Evolutionary conservation across 164 flowering plant species (phyloP).

Genomic region (Euptelea pleiosperma): DNA sequence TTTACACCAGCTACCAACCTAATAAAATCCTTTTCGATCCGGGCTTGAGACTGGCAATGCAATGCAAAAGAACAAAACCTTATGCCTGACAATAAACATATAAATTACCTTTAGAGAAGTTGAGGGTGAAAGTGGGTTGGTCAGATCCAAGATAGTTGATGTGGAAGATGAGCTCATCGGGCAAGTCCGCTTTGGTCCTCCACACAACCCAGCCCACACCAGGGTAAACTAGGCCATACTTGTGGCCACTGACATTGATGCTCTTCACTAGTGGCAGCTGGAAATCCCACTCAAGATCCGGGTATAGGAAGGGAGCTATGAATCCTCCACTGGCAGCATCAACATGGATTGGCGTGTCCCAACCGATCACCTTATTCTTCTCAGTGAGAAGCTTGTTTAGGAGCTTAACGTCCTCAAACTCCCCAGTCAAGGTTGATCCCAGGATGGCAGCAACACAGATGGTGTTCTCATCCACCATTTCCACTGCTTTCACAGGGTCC

Average conservation of each 20-base stretch:
- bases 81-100: not conserved
- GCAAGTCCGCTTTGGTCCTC: constrained; percentile 62
- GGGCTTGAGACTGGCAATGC: not conserved
- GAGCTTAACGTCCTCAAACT: constrained; percentile 65
- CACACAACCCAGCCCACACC: constrained; percentile 76
- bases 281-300: constrained; percentile 71
- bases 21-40: too few relatives aligned
- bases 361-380: constrained; percentile 63
- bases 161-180: constrained; percentile 69
- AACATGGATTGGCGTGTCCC: constrained; percentile 70
- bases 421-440: constrained; percentile 71
- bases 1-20: too few relatives aligned
- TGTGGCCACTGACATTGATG: constrained; percentile 78
- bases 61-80: too few relatives aligned
- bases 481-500: constrained; percentile 70
- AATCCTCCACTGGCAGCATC: constrained; percentile 75
- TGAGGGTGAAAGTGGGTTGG: constrained; percentile 77
- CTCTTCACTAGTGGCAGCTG: constrained; percentile 70
- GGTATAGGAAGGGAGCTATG: constrained; percentile 55
- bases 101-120: constrained; percentile 64
- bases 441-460: constrained; percentile 75
- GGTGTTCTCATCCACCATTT: constrained; percentile 79
- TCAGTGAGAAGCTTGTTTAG: constrained; percentile 50
- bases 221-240: constrained; percentile 69
- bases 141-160: constrained; percentile 74